These are phyloP conservation scores for Populus tremula DNA, from an alignment of 345 rosid species.

Conservation along the genomic window DNA sequence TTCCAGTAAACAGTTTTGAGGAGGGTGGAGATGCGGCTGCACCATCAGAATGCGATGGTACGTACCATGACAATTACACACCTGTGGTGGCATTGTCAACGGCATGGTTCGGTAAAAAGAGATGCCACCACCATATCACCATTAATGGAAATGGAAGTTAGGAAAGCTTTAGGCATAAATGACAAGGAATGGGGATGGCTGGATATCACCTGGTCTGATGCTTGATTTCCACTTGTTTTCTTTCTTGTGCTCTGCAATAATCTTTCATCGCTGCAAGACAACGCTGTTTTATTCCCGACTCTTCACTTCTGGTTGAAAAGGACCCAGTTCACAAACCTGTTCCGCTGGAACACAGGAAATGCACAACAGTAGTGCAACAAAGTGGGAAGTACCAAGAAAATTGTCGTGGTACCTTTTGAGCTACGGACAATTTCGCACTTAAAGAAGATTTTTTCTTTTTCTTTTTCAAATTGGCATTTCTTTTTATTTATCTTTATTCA, in stretches of 20 bases:
- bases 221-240: neutral
- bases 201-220: slow-evolving; percentile 17
- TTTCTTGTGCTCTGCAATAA: neutral
- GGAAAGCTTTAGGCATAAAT: neutral
- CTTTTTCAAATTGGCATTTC: no score
- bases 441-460: neutral
- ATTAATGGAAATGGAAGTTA: slow-evolving; percentile 8
- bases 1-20: slow-evolving; percentile 16
- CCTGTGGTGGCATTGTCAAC: slow-evolving; percentile 21
- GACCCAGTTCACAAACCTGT: neutral
- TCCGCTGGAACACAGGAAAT: neutral
- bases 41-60: slow-evolving; percentile 12
- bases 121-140: slow-evolving; percentile 2
- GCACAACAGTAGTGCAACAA: neutral
- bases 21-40: neutral
- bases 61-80: slow-evolving; percentile 3
- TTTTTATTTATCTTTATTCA: no score
- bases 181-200: neutral
- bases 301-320: neutral
- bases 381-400: neutral
- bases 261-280: neutral
- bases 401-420: neutral
- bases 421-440: no score
- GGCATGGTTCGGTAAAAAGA: slow-evolving; percentile 17
- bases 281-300: neutral